phyloP scores from a whole-genome alignment of 1,284 basidiomycete species.

The Trametes versicolor region DNA sequence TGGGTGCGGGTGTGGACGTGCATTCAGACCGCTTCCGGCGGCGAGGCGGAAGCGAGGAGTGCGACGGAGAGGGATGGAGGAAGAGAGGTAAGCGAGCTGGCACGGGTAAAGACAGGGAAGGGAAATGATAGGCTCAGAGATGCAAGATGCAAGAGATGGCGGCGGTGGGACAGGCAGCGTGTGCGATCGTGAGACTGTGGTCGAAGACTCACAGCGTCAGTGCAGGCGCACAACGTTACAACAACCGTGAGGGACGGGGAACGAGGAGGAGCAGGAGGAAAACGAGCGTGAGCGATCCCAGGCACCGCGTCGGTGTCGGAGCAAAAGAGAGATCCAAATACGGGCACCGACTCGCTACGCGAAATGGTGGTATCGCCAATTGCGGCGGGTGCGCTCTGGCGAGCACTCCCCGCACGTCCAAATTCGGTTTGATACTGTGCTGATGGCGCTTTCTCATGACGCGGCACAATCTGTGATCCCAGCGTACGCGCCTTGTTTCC shows the following conservation, averaged over 20 bases:
- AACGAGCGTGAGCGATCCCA: background rate
- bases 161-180: constrained; percentile 10
- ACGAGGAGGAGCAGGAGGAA: background rate
- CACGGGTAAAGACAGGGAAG: constrained; percentile 22
- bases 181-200: background rate
- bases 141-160: constrained; percentile 4
- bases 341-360: background rate
- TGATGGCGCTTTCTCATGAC: background rate
- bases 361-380: background rate
- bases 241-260: background rate
- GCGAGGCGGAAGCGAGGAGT: constrained; percentile 3
- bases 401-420: background rate
- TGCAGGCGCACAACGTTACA: background rate
- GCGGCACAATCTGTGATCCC: background rate
- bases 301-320: background rate
- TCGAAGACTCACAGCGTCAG: background rate
- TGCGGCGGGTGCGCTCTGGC: background rate
- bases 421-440: background rate
- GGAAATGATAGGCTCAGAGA: constrained; percentile 7
- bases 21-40: constrained; percentile 8
- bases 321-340: background rate
- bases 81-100: constrained; percentile 27
- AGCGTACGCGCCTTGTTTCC: background rate
- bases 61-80: constrained; percentile 8
- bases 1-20: constrained; percentile 1